phyloP scores from a whole-genome alignment of 2,329 filamentous ascomycete species.

The Trichoderma semiorbis region DNA sequence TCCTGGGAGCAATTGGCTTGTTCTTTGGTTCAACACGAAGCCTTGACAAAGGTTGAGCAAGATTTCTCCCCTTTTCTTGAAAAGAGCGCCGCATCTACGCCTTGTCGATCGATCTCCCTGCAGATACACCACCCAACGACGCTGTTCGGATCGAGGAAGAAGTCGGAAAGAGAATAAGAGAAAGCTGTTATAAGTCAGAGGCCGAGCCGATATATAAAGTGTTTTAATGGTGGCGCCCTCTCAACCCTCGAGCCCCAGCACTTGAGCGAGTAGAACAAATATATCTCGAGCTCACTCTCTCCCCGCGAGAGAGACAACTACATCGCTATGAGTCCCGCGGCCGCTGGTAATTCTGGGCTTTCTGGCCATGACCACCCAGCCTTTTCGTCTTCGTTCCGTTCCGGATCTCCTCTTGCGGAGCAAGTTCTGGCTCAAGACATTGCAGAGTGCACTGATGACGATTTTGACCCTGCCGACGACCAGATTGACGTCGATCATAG shows the following conservation, averaged over 20 bases:
- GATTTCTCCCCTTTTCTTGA: neutral
- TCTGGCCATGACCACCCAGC: conserved; percentile 19
- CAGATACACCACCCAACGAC: neutral
- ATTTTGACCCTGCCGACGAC: conserved; percentile 36
- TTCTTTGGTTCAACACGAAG: neutral
- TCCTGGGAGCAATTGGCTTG: neutral
- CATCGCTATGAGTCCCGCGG: conserved; percentile 3
- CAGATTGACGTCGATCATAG: conserved; percentile 37
- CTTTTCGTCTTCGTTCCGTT: conserved; percentile 49
- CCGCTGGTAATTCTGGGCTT: conserved; percentile 6
- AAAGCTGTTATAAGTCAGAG: neutral
- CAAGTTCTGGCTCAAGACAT: conserved; percentile 64
- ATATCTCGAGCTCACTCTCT: neutral
- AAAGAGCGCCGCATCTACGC: neutral
- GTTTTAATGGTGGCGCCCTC: neutral
- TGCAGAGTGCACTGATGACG: conserved; percentile 59
- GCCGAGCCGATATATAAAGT: neutral
- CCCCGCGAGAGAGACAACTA: neutral
- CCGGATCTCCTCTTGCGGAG: conserved; percentile 63
- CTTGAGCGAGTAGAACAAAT: neutral
- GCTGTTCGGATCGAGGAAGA: neutral
- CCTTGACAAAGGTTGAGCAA: neutral
- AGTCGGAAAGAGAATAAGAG: neutral
- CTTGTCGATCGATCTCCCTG: no score
- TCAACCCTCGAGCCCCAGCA: neutral